These are phyloP conservation scores for Apiospora sp. DNA, from an alignment of 2,329 filamentous ascomycete genomes.

Conservation along the genomic window DNA sequence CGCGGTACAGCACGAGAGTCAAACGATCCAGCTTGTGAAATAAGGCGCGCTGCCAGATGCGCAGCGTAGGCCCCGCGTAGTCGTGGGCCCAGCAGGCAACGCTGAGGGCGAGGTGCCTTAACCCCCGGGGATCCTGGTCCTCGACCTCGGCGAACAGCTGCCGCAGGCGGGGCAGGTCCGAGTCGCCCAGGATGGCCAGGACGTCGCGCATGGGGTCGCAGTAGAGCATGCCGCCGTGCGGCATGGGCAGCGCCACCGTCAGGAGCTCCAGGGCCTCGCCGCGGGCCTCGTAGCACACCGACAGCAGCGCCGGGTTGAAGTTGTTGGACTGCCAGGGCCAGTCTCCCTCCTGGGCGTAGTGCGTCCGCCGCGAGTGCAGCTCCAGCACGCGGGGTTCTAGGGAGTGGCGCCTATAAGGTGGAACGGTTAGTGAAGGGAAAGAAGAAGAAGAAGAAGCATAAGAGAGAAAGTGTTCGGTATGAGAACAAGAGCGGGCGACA, in stretches of 20 bases:
- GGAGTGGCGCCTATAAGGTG: slow-evolving; percentile 33
- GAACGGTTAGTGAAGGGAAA: neutral
- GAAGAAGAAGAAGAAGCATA: no score
- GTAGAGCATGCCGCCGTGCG: slow-evolving; percentile 39
- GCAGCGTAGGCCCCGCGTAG: slow-evolving; percentile 37
- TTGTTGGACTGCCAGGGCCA: slow-evolving; percentile 42
- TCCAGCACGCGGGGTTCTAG: slow-evolving; percentile 45
- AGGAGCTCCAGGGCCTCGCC: slow-evolving; percentile 43
- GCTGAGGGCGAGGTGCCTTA: slow-evolving; percentile 39
- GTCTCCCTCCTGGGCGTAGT: slow-evolving; percentile 39
- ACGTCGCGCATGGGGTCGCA: slow-evolving; percentile 42
- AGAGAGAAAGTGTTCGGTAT: neutral
- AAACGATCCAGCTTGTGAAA: slow-evolving; percentile 41
- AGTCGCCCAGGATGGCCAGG: slow-evolving; percentile 43
- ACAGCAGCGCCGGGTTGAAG: slow-evolving; percentile 44
- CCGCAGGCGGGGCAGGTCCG: slow-evolving; percentile 35
- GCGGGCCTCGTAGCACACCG: slow-evolving; percentile 44
- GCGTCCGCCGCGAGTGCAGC: slow-evolving; percentile 41
- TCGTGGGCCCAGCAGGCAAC: slow-evolving; percentile 37
- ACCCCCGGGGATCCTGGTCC: slow-evolving; percentile 35
- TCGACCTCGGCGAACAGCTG: slow-evolving; percentile 35
- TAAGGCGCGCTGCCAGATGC: slow-evolving; percentile 32
- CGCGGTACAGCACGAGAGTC: slow-evolving; percentile 42
- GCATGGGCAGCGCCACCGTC: slow-evolving; percentile 39
- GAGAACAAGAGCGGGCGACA: no score